phyloP scores from a whole-genome alignment of 2,329 filamentous ascomycete species.

The Chaetomium globosum region DNA sequence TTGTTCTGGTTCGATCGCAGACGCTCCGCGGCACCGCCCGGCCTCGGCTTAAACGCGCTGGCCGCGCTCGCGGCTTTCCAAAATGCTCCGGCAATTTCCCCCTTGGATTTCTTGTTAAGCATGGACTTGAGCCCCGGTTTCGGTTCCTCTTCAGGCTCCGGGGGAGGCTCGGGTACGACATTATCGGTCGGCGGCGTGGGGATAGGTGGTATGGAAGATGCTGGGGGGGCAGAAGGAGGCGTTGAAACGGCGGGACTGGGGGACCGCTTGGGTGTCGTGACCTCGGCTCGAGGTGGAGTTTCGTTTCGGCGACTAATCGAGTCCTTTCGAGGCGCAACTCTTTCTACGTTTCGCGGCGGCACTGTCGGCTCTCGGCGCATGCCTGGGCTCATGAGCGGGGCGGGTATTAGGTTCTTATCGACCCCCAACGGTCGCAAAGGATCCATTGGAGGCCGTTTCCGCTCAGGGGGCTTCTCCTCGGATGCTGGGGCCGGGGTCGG shows the following conservation, averaged over 20 bases:
- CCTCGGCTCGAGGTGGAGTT: constrained; percentile 26
- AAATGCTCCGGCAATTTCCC: constrained; percentile 74
- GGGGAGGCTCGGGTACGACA: constrained; percentile 39
- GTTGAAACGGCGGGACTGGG: constrained; percentile 36
- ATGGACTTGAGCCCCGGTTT: constrained; percentile 86
- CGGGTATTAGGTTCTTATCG: constrained; percentile 60
- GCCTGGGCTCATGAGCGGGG: constrained; percentile 58
- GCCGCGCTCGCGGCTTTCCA: constrained; percentile 79
- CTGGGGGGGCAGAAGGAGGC: constrained; percentile 38
- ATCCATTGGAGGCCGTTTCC: constrained; percentile 69
- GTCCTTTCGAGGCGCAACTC: constrained; percentile 52
- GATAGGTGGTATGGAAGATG: constrained; percentile 26
- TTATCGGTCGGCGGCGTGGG: constrained; percentile 35
- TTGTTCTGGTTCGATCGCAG: constrained; percentile 64
- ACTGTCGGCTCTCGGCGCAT: constrained; percentile 50
- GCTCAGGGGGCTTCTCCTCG: constrained; percentile 60
- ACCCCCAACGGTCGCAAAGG: constrained; percentile 53
- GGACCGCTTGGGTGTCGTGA: constrained; percentile 26
- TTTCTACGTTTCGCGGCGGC: constrained; percentile 56
- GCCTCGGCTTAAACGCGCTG: constrained; percentile 78
- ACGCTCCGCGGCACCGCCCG: constrained; percentile 82
- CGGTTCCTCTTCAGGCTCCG: constrained; percentile 48
- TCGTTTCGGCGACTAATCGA: constrained; percentile 40
- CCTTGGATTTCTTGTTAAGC: constrained; percentile 77
- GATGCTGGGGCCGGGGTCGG: constrained; percentile 38